Evolutionary conservation across 2,329 filamentous ascomycete species (phyloP), one percentile per base, ranked within the genome.

Genomic region (Emergomyces pasteurianus): DNA sequence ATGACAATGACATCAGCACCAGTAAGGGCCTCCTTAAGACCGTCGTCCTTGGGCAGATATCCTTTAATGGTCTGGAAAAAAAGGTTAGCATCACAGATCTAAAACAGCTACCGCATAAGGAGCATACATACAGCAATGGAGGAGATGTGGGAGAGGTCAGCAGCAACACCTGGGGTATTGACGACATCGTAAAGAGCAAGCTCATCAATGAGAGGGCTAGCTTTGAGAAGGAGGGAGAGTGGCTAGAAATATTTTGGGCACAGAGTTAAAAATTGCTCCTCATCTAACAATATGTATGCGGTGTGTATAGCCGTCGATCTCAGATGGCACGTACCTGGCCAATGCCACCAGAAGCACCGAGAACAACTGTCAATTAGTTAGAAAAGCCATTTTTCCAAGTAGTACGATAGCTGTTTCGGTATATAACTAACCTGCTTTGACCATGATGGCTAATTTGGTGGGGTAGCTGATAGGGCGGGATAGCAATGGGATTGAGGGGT

Each of bases 121-220:
- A 1, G 54, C 21, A 36, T 46, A 86, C 89, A 66, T 82, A 87
- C 85, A 67, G 94, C 92, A 69, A 84, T 83, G 64, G 91, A 90
- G 63, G 92, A 96, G 79, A 99, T 97, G 83, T 99, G 94, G 63
- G 92, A 96, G 63, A 99, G 86, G 76, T 99, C 94, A 72, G 92
- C 86, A 67, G 92, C 90, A 73, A 99, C 94, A 78, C 94, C 94
- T 70, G 91, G 92, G 58, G 91, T 95, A 84, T 97, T 96, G 78
- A 97, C 92, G 68, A 99, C 92, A 95, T 99, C 94, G 83, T 96
- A 99, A 70, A 99, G 89, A 64, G 91, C 83, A 71, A 99, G 89
- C 81, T 97, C 90, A 72, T 92, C 88, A 71, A 99, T 83, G 72
- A 90, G 85, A 66, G 91, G 88, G 73, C 83, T 89, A 68, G 88